Conservation (phyloP, 805 yeast genomes). For the Metschnikowia hibisci region DNA sequence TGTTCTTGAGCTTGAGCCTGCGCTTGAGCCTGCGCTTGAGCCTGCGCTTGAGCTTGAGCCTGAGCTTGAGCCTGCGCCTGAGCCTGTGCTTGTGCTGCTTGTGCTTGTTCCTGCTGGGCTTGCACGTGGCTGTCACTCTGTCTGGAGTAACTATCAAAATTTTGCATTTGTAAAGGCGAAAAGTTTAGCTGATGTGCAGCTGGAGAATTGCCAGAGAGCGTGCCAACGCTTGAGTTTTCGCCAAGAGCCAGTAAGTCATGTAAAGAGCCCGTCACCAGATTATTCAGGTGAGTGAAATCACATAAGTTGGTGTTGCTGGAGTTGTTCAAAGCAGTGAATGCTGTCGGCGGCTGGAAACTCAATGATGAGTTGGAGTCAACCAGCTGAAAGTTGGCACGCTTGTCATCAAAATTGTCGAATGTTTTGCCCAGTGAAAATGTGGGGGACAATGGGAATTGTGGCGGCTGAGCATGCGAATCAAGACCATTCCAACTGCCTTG, state of each 20-base stretch:
- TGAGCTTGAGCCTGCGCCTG: too few relatives aligned
- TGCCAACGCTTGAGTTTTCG: conserved; percentile 7
- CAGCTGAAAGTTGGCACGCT: conserved; percentile 30
- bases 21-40: too few relatives aligned
- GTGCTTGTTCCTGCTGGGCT: background rate
- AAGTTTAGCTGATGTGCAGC: background rate
- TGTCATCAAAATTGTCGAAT: conserved; percentile 16
- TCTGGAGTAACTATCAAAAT: background rate
- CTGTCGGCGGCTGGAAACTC: conserved; percentile 38
- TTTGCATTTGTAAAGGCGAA: background rate
- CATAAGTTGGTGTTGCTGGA: conserved; percentile 38
- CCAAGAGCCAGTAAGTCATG: conserved; percentile 9
- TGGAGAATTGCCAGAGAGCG: conserved; percentile 6
- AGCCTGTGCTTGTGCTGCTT: background rate
- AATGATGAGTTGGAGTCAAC: conserved; percentile 31
- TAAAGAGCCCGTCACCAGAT: conserved; percentile 10
- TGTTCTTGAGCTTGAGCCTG: too few relatives aligned
- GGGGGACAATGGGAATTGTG: conserved; percentile 24
- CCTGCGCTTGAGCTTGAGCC: too few relatives aligned
- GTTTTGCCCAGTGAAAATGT: conserved; percentile 18
- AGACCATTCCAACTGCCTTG: conserved; percentile 2
- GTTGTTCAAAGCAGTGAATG: conserved; percentile 40
- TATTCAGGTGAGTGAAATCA: conserved; percentile 28
- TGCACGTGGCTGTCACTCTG: background rate
- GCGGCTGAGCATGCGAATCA: conserved; percentile 13